phyloP scores from a whole-genome alignment of 768 basidiomycete species.

The Hypsizygus marmoreus region DNA sequence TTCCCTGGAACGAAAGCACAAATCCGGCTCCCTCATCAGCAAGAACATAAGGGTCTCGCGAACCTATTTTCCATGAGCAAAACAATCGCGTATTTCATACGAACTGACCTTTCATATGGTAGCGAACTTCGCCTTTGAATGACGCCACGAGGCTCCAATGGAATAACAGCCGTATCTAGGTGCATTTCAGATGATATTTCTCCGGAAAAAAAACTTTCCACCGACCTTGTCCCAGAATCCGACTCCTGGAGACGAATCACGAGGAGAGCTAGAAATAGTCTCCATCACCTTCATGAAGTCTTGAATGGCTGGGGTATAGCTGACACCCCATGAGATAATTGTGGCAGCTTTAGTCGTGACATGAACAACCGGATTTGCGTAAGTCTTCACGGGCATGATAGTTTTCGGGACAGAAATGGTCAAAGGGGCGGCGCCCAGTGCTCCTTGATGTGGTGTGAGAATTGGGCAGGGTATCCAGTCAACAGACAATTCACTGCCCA shows the following conservation, averaged over 20 bases:
- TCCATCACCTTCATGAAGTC: slow-evolving; percentile 86
- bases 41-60: slow-evolving; percentile 76
- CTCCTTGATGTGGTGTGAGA: slow-evolving; percentile 54
- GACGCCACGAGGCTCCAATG: slow-evolving; percentile 77
- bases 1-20: slow-evolving; percentile 80
- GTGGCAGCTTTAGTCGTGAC: slow-evolving; percentile 68
- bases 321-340: slow-evolving; percentile 86
- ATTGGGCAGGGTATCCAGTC: slow-evolving; percentile 74
- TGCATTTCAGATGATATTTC: not conserved
- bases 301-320: slow-evolving; percentile 83
- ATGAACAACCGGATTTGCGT: slow-evolving; percentile 72
- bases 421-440: slow-evolving; percentile 53
- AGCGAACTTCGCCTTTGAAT: slow-evolving; percentile 71
- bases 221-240: slow-evolving; percentile 96
- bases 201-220: too few species aligned
- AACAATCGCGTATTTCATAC: not conserved
- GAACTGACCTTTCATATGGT: slow-evolving; percentile 81
- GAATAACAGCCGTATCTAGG: slow-evolving; percentile 71
- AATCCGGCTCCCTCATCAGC: slow-evolving; percentile 81
- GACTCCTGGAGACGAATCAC: slow-evolving; percentile 78
- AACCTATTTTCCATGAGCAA: slow-evolving; percentile 48
- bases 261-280: slow-evolving; percentile 71
- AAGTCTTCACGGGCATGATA: slow-evolving; percentile 94
- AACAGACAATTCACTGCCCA: slow-evolving; percentile 65
- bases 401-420: slow-evolving; percentile 79